Base-by-base conservation (phyloP, 2,329 filamentous ascomycete genomes). In the Torrubiella hemipterigena region DNA sequence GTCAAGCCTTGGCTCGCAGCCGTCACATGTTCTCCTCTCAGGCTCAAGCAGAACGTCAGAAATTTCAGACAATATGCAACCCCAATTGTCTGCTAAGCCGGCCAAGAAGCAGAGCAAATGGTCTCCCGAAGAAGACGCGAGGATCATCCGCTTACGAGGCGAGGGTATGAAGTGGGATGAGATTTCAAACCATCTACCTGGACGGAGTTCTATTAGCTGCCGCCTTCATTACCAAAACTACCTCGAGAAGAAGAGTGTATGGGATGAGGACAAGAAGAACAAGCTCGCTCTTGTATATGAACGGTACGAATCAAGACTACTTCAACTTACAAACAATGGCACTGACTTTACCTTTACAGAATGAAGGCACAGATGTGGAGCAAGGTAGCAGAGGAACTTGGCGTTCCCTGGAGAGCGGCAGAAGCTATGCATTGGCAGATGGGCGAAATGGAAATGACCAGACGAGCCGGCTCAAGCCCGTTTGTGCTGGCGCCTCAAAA, bases 361-460 rank as follows among this genome's bases (percentile, higher is more conserved):
- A 94, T 95, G 65, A 95, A 95, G 58, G 76, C 83, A 40, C 86
- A 96, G 51, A 96, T 96, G 85, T 98, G 89, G 89, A 77, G 83
- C 37, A 91, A 89, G 49, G 82, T 96, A 15, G 86, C 87, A 25
- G 85, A 91, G 53, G 89, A 96, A 56, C 89, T 98, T 78, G 78
- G 77, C 18, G 79, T 95, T 35, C 91, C 89, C 21, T 96, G 89
- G 89, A 73, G 91, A 48, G 86, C 91, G 13, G 89, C 84, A 29
- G 89, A 98, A 58, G 87, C 85, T 5, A 95, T 95, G 87, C 91
- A 96, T 58, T 98, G 91, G 89, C 82, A 93, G 49, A 67, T 98
- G 33, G 89, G 89, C 39, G 85, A 94, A 53, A 67, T 77, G 44
- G 91, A 96, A 46, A 96, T 98, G 85, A 87, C 87, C 29, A 74